Conservation (phyloP, 2,329 filamentous ascomycete species). For the Cladosporium sp. region DNA sequence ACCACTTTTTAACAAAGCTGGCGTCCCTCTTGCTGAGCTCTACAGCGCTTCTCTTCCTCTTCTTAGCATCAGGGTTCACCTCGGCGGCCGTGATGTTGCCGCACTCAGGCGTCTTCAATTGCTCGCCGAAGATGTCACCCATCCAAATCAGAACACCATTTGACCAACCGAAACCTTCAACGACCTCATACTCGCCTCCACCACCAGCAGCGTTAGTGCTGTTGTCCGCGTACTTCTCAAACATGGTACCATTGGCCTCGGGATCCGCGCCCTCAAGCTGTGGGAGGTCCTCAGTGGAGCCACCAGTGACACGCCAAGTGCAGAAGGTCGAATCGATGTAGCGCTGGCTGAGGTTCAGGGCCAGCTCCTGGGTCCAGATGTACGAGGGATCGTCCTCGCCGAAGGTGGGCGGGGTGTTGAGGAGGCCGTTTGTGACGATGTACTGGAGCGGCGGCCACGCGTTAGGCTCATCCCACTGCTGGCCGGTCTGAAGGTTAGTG, state of each 20-base stretch:
- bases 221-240: slow-evolving; percentile 62
- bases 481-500: slow-evolving; percentile 54
- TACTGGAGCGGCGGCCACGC: slow-evolving; percentile 65
- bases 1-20: slow-evolving; percentile 9
- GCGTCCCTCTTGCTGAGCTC: slow-evolving; percentile 4
- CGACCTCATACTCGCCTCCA: slow-evolving; percentile 63
- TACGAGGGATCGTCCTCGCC: slow-evolving; percentile 50
- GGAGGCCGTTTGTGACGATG: slow-evolving; percentile 55
- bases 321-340: slow-evolving; percentile 64
- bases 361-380: slow-evolving; percentile 48
- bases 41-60: slow-evolving; percentile 10
- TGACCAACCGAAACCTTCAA: slow-evolving; percentile 65
- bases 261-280: slow-evolving; percentile 45
- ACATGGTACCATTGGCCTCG: slow-evolving; percentile 52
- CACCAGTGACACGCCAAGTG: slow-evolving; percentile 63
- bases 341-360: slow-evolving; percentile 55
- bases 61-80: slow-evolving; percentile 3
- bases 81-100: slow-evolving; percentile 13
- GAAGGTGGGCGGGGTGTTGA: slow-evolving; percentile 54
- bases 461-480: slow-evolving; percentile 67
- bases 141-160: slow-evolving; percentile 64
- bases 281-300: slow-evolving; percentile 49
- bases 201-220: slow-evolving; percentile 55
- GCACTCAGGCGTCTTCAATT: slow-evolving; percentile 48
- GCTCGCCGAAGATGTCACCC: slow-evolving; percentile 54